Conservation (phyloP, 2,329 filamentous ascomycete species). For the Colletotrichum tamarilloi region DNA sequence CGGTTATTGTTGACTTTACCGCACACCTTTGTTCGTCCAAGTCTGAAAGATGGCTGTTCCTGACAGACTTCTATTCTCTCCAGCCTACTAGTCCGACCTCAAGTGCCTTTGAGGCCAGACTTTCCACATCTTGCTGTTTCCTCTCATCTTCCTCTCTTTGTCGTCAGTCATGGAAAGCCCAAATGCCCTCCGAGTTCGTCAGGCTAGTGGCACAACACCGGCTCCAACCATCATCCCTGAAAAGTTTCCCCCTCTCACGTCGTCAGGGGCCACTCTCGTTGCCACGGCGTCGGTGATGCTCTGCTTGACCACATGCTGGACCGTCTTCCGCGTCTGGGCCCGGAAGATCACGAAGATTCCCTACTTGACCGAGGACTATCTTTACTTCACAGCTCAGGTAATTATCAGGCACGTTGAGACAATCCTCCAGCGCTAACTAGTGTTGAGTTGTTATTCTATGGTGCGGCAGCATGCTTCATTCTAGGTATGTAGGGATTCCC, state of each 20-base stretch:
- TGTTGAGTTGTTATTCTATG: not conserved
- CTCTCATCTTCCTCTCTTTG: too few species aligned
- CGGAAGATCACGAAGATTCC: not conserved
- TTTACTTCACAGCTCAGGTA: conserved; percentile 6
- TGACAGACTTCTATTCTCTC: too few species aligned
- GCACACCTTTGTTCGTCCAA: too few species aligned
- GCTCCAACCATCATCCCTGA: not conserved
- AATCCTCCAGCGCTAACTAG: not conserved
- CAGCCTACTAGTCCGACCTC: too few species aligned
- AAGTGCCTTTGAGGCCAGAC: too few species aligned
- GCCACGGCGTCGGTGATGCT: not conserved
- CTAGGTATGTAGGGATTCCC: not conserved
- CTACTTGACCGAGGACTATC: not conserved
- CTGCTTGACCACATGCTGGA: not conserved
- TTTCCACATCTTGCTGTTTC: too few species aligned
- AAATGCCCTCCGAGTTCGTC: not conserved
- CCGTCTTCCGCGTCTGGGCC: not conserved
- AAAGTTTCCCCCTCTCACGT: not conserved
- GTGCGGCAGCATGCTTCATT: not conserved
- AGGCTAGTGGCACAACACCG: not conserved
- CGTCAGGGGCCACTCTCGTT: not conserved
- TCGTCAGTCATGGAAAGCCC: not conserved
- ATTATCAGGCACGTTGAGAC: not conserved
- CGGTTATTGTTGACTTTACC: too few species aligned
- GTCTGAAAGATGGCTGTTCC: too few species aligned